phyloP scores from a whole-genome alignment of 176 grass and related monocot species.

The Ensete ventricosum region DNA sequence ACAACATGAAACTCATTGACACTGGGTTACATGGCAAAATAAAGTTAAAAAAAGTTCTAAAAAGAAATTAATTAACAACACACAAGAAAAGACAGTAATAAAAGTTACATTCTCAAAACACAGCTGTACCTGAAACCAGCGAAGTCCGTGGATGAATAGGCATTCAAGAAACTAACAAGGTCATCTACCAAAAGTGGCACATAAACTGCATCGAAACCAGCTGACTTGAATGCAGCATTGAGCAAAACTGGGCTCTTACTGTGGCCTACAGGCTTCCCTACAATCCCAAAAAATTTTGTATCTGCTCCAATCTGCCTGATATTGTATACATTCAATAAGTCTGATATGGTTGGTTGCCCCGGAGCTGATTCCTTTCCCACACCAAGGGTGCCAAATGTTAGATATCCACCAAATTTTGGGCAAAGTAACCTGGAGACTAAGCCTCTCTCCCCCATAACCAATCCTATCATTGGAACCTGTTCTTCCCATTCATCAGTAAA shows the following conservation, averaged over 20 bases:
- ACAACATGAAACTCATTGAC: no score
- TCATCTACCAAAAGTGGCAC: conserved; percentile 94
- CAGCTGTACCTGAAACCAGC: conserved; percentile 75
- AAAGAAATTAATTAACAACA: conserved; percentile 7
- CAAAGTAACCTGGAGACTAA: conserved; percentile 82
- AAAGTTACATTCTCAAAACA: background rate
- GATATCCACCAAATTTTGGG: conserved; percentile 85
- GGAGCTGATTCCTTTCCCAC: conserved; percentile 68
- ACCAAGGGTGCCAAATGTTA: conserved; percentile 73
- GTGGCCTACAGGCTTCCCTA: conserved; percentile 82
- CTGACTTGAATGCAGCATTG: conserved; percentile 75
- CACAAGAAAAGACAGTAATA: conserved; percentile 5
- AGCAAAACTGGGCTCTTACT: conserved; percentile 94
- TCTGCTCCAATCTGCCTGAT: conserved; percentile 58
- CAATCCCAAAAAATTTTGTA: conserved; percentile 81
- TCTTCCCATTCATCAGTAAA: conserved; percentile 76
- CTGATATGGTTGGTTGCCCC: conserved; percentile 56
- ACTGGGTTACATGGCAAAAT: background rate
- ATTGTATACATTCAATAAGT: conserved; percentile 75
- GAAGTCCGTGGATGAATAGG: conserved; percentile 90
- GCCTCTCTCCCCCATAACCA: conserved; percentile 94
- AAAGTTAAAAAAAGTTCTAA: background rate
- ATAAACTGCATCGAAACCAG: conserved; percentile 86
- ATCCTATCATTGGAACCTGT: conserved; percentile 83
- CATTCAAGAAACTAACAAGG: conserved; percentile 62